A percentile compares a stretch with the other conserved stretches of the same genome.
Conservation (phyloP, 2,329 filamentous ascomycete genomes). For the Hypomyces rosellus region DNA sequence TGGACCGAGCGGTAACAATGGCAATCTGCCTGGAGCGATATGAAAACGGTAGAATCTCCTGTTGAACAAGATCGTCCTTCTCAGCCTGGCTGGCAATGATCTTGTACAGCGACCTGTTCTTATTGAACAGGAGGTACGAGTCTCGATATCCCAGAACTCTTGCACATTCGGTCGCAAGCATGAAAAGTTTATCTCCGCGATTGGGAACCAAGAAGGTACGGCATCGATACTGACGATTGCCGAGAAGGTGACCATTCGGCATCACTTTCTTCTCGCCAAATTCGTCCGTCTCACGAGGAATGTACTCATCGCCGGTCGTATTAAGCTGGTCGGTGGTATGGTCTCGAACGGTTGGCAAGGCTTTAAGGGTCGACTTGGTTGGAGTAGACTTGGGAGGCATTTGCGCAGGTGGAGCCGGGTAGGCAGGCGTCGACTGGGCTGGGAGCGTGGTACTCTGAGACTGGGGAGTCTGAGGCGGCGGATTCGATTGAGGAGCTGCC, state of each 20-base stretch:
- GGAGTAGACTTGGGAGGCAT: slow-evolving; percentile 74
- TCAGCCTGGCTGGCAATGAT: slow-evolving; percentile 95
- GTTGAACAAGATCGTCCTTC: slow-evolving; percentile 91
- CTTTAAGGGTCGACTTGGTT: slow-evolving; percentile 81
- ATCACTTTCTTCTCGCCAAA: slow-evolving; percentile 92
- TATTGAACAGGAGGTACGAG: slow-evolving; percentile 98
- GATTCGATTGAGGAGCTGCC: slow-evolving; percentile 31
- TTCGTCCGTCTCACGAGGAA: slow-evolving; percentile 88
- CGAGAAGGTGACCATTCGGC: slow-evolving; percentile 71
- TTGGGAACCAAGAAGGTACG: slow-evolving; percentile 90
- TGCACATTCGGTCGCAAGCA: slow-evolving; percentile 96
- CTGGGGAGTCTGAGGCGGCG: slow-evolving; percentile 51
- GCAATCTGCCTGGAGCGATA: slow-evolving; percentile 98
- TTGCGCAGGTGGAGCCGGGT: slow-evolving; percentile 31
- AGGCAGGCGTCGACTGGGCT: slow-evolving; percentile 35
- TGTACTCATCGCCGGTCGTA: slow-evolving; percentile 84
- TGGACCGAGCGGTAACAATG: slow-evolving; percentile 93
- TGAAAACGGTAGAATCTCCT: slow-evolving; percentile 94
- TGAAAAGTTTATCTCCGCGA: slow-evolving; percentile 89
- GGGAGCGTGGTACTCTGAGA: slow-evolving; percentile 42
- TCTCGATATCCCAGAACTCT: slow-evolving; percentile 90
- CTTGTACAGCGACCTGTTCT: slow-evolving; percentile 93
- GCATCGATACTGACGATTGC: slow-evolving; percentile 83
- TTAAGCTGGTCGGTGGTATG: slow-evolving; percentile 96
- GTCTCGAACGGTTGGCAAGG: slow-evolving; percentile 88